phyloP scores from a whole-genome alignment of 1,284 basidiomycete species.

The Pseudozyma sp. region DNA sequence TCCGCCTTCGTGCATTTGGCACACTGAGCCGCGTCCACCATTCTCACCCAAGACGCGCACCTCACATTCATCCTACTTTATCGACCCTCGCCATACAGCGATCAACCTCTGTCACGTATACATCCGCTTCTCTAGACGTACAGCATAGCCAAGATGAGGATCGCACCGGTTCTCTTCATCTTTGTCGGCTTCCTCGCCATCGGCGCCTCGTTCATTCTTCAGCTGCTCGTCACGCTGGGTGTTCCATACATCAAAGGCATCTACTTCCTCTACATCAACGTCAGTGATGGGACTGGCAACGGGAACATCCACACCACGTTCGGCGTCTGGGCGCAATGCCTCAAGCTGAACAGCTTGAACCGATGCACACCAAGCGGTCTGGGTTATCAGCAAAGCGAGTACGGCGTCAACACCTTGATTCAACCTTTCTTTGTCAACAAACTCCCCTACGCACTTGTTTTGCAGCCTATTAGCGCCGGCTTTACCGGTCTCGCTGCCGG shows the following conservation, averaged over 20 bases:
- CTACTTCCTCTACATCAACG: slow-evolving; percentile 53
- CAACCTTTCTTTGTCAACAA: slow-evolving; percentile 47
- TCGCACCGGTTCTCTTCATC: slow-evolving; percentile 37
- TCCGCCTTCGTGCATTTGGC: slow-evolving; percentile 27
- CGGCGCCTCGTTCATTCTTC: slow-evolving; percentile 59
- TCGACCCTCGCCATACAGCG: neutral
- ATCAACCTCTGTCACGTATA: neutral
- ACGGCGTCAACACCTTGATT: slow-evolving; percentile 29
- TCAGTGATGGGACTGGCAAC: slow-evolving; percentile 19
- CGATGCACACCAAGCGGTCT: slow-evolving; percentile 45
- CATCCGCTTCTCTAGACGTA: neutral
- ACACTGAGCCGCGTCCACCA: slow-evolving; percentile 10
- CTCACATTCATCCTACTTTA: neutral
- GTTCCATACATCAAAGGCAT: slow-evolving; percentile 60
- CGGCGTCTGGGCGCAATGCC: slow-evolving; percentile 58
- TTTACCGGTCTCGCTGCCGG: slow-evolving; percentile 58
- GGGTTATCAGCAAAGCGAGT: slow-evolving; percentile 44
- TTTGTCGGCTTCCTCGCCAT: slow-evolving; percentile 56
- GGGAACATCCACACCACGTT: slow-evolving; percentile 25
- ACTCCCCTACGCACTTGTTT: slow-evolving; percentile 56
- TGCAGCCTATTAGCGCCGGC: slow-evolving; percentile 59
- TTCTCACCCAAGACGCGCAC: neutral
- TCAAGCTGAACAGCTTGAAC: slow-evolving; percentile 9
- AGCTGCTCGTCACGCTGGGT: slow-evolving; percentile 55
- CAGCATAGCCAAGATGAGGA: slow-evolving; percentile 24